Percentiles rank a stretch among this genome's conserved stretches.
Conservation (phyloP, 768 basidiomycete genomes). For the Tylopilus felleus region DNA sequence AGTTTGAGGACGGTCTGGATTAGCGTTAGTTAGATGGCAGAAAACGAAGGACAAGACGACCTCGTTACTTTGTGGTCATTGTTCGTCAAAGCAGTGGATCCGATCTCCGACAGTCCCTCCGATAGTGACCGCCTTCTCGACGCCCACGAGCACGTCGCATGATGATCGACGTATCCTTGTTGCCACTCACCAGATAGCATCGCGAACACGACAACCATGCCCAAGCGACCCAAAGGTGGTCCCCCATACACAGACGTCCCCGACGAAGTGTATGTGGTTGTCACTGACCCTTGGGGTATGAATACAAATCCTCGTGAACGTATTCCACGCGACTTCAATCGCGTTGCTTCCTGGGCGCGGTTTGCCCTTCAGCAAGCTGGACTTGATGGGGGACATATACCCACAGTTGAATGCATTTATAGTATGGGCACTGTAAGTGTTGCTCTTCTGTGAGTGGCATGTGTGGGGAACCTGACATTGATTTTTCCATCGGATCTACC, state of each 20-base stretch:
- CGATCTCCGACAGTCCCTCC: not conserved
- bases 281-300: slow-evolving; percentile 26
- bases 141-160: not conserved
- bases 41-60: not conserved
- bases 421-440: slow-evolving; percentile 32
- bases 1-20: slow-evolving; percentile 47
- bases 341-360: slow-evolving; percentile 25
- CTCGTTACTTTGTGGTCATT: slow-evolving; percentile 12
- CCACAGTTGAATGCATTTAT: slow-evolving; percentile 25
- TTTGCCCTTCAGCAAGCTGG: slow-evolving; percentile 23
- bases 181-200: slow-evolving; percentile 1
- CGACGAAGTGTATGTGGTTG: slow-evolving; percentile 21
- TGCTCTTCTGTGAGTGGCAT: not conserved
- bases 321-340: slow-evolving; percentile 14
- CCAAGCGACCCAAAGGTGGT: slow-evolving; percentile 21
- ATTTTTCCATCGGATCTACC: not conserved
- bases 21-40: slow-evolving; percentile 3
- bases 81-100: slow-evolving; percentile 4
- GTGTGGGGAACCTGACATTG: not conserved
- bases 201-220: slow-evolving; percentile 13
- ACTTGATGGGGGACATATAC: slow-evolving; percentile 4
- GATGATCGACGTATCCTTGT: not conserved
- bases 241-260: slow-evolving; percentile 27
- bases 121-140: not conserved
- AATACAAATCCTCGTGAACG: slow-evolving; percentile 6